Evolutionary conservation across 2,329 filamentous ascomycete genomes (phyloP).

Genomic region (Amesomyces nigricolor): DNA sequence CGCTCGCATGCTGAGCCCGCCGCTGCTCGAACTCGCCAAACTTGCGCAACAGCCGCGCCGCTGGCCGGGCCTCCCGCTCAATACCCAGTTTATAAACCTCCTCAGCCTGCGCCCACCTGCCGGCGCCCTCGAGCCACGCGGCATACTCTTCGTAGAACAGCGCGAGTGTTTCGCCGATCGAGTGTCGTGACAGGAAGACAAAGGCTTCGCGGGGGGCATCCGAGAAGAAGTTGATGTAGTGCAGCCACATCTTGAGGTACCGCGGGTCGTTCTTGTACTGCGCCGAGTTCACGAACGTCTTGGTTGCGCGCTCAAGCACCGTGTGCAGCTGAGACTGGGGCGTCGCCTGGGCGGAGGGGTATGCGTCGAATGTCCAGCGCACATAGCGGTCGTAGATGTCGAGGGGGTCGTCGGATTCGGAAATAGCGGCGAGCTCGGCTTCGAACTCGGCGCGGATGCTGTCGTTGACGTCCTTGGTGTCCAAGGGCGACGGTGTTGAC

Average conservation of each 20-base stretch:
- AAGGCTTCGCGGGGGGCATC: constrained; percentile 92
- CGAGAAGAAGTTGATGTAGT: constrained; percentile 88
- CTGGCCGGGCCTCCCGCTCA: constrained; percentile 78
- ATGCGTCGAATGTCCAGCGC: constrained; percentile 92
- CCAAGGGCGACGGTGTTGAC: constrained; percentile 60
- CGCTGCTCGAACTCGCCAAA: constrained; percentile 87
- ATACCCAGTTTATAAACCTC: constrained; percentile 90
- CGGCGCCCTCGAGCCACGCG: constrained; percentile 79
- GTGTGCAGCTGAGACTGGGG: constrained; percentile 83
- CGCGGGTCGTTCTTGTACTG: constrained; percentile 95
- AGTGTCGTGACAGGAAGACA: constrained; percentile 82
- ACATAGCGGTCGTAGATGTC: constrained; percentile 96
- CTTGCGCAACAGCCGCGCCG: constrained; percentile 76
- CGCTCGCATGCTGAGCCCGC: constrained; percentile 44
- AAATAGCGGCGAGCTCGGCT: constrained; percentile 68
- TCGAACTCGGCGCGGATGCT: constrained; percentile 79
- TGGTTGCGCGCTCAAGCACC: constrained; percentile 87
- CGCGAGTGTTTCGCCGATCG: constrained; percentile 79
- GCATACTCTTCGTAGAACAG: constrained; percentile 97
- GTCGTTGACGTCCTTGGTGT: constrained; percentile 70
- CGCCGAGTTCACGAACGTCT: constrained; percentile 72
- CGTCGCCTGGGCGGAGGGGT: constrained; percentile 88
- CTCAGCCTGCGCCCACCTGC: constrained; percentile 83
- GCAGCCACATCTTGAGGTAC: constrained; percentile 88
- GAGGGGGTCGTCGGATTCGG: constrained; percentile 88